Percentiles rank a stretch among this genome's conserved stretches.
Evolutionary conservation across 768 basidiomycete species (phyloP).

Genomic region (Termitomyces sp.): DNA sequence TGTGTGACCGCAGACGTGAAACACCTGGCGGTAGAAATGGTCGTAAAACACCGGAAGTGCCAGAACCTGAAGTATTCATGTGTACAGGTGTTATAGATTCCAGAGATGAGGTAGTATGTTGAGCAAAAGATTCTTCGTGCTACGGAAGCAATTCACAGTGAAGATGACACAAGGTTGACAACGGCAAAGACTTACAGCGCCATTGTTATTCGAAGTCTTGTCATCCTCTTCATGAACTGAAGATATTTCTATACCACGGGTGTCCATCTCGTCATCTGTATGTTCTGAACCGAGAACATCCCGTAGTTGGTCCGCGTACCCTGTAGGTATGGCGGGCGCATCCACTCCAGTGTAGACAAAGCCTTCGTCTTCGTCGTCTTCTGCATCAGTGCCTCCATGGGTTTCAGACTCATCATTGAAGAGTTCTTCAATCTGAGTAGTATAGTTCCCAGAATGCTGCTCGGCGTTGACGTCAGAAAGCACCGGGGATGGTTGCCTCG

Average conservation of each 20-base stretch:
- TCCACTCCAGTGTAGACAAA: slow-evolving; percentile 77
- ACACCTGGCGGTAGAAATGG: slow-evolving; percentile 70
- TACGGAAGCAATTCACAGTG: slow-evolving; percentile 15
- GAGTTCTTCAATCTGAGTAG: slow-evolving; percentile 64
- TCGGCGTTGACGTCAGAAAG: slow-evolving; percentile 34
- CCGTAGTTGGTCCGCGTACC: slow-evolving; percentile 63
- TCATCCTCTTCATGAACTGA: slow-evolving; percentile 34
- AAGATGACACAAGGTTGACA: background rate
- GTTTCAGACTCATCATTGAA: slow-evolving; percentile 38
- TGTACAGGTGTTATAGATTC: slow-evolving; percentile 33
- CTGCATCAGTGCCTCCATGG: slow-evolving; percentile 20
- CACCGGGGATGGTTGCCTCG: slow-evolving; percentile 17
- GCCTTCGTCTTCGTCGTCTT: slow-evolving; percentile 50
- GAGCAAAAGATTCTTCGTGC: slow-evolving; percentile 29
- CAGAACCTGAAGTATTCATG: slow-evolving; percentile 29
- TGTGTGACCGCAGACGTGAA: slow-evolving; percentile 73
- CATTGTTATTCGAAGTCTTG: slow-evolving; percentile 20
- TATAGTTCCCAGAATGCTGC: slow-evolving; percentile 50
- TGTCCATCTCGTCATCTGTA: slow-evolving; percentile 38
- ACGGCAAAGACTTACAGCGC: slow-evolving; percentile 21
- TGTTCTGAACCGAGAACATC: slow-evolving; percentile 69
- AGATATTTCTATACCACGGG: slow-evolving; percentile 38
- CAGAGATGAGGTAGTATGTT: slow-evolving; percentile 30
- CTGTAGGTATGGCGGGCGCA: slow-evolving; percentile 37
- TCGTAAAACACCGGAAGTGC: slow-evolving; percentile 36